Conservation (phyloP, 2,329 filamentous ascomycete genomes). For the Pseudofabraea citricarpa region DNA sequence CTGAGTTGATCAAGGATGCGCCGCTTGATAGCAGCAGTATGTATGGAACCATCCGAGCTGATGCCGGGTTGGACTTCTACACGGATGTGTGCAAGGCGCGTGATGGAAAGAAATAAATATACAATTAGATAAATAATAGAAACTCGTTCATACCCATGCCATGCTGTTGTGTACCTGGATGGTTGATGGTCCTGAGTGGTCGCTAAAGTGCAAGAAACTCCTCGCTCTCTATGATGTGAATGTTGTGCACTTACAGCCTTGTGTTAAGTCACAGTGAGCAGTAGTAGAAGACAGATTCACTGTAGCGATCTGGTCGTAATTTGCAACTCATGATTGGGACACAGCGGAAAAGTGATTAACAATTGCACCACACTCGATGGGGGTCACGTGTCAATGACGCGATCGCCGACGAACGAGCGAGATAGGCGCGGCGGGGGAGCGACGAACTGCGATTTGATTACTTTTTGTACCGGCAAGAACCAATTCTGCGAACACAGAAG, state of each 20-base stretch:
- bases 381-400: too few species aligned
- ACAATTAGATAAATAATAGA: not conserved
- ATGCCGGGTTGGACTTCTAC: conserved; percentile 40
- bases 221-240: too few species aligned
- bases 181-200: too few species aligned
- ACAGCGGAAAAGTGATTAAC: not conserved
- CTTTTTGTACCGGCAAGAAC: not conserved
- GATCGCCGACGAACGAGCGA: not conserved
- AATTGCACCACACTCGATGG: too few species aligned
- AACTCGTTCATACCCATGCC: too few species aligned
- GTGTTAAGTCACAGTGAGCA: too few species aligned
- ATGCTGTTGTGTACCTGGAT: too few species aligned
- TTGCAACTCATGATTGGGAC: not conserved
- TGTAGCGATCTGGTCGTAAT: not conserved
- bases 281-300: too few species aligned
- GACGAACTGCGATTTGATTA: too few species aligned
- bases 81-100: conserved; percentile 27
- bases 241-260: too few species aligned
- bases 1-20: conserved; percentile 26
- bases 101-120: conserved; percentile 5
- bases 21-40: conserved; percentile 44
- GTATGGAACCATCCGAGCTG: conserved; percentile 41
- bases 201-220: too few species aligned
- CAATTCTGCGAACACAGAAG: not conserved
- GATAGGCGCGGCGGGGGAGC: not conserved